A percentile compares a stretch with the other conserved stretches of the same genome.
Evolutionary conservation across 441 rosid genomes (phyloP).

Genomic region (Euphorbia schlechtendalii): DNA sequence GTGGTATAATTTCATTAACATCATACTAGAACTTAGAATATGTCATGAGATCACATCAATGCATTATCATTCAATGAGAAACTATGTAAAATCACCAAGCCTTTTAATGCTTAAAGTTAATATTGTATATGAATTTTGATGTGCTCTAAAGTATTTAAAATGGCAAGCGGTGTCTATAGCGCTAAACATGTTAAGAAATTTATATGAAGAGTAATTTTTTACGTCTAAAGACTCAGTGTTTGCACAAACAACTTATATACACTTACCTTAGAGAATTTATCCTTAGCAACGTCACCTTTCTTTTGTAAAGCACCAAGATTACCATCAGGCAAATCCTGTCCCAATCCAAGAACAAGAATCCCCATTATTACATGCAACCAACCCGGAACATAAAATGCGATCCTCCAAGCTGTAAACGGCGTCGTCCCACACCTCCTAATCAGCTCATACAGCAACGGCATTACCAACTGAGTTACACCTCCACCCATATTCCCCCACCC

Average conservation of each 20-base stretch:
- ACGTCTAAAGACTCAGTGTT: too few relatives aligned
- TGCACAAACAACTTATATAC: not conserved
- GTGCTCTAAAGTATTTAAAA: too few relatives aligned
- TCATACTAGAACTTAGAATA: too few relatives aligned
- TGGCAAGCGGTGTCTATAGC: too few relatives aligned
- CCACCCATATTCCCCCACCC: constrained; percentile 98
- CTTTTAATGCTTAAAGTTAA: too few relatives aligned
- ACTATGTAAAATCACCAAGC: too few relatives aligned
- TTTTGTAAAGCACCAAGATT: constrained; percentile 27
- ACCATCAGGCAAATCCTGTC: constrained; percentile 38
- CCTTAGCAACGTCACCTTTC: constrained; percentile 41
- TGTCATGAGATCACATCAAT: too few relatives aligned
- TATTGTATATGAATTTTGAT: too few relatives aligned
- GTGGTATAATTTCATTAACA: too few relatives aligned
- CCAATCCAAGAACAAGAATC: constrained; percentile 25
- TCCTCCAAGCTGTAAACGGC: constrained; percentile 86
- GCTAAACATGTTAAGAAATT: too few relatives aligned
- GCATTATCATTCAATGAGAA: too few relatives aligned
- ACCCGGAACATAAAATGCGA: constrained; percentile 82
- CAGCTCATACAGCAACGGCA: constrained; percentile 73
- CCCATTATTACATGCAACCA: constrained; percentile 37
- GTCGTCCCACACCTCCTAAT: constrained; percentile 48
- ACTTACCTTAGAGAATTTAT: constrained; percentile 27
- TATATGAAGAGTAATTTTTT: too few relatives aligned
- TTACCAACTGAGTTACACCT: constrained; percentile 71